Evolutionary conservation across 2,329 filamentous ascomycete genomes (phyloP), one percentile per base, ranked within the genome.

Genomic region (Fusarium sp.): DNA sequence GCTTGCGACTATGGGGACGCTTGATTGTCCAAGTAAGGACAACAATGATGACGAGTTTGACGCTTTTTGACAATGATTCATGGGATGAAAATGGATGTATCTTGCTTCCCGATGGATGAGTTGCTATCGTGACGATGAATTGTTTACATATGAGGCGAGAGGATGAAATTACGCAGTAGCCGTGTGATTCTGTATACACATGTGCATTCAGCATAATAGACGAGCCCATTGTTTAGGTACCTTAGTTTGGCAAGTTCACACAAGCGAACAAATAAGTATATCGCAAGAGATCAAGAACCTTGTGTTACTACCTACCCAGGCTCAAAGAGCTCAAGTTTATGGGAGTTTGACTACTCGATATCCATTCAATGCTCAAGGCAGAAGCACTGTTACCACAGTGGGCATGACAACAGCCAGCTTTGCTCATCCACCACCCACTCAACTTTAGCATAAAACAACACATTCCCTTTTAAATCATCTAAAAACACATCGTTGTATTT

Each of bases 321-420:
- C 20, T 28, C 18, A 13, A 11, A 41, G 26, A 31, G 11, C 35
- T 10, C 52, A 31, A 31, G 6, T 42, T 42, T 31, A 15, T 4
- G 35, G 14, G 15, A 41, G 11, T 39, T 41, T 13, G 24, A 14
- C 20, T n/a, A 52, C n/a, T 11, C 14, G 18, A 14, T 28, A n/a
- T 42, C 9, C 24, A n/a, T 55, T 6, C 24, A 18, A 55, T 55
- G 20, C 36, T 6, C 18, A 44, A 56, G 45, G 35, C 6, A 38
- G 26, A 72, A n/a, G 51, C 57, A 58, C 55, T 67, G 59, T 44
- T 49, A 60, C 51, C 49, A 42, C 36, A 58, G 52, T n/a, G 65
- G 28, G 28, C 18, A 38, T 35, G 15, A 48, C 38, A 42, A 44
- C 18, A 48, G 48, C 28, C 35, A 31, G 10, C 49, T 54, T 42